Percentiles rank a stretch among this genome's conserved stretches.
These are phyloP conservation scores for Cryphonectria nitschkei DNA, from an alignment of 2,329 filamentous ascomycete genomes.

Conservation along the genomic window DNA sequence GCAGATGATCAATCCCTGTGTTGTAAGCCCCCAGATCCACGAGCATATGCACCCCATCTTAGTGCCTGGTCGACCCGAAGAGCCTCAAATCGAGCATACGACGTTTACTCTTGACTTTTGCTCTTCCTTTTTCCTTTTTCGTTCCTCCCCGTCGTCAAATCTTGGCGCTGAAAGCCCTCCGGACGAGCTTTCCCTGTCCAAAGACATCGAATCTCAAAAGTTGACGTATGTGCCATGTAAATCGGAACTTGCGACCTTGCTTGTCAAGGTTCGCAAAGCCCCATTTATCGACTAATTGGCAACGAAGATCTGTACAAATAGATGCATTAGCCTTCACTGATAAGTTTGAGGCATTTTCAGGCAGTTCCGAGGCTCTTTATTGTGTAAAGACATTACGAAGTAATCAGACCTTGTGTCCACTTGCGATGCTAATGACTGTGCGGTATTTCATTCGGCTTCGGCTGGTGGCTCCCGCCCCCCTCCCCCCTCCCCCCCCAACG, in stretches of 20 bases:
- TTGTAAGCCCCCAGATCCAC: not conserved
- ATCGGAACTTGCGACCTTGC: not conserved
- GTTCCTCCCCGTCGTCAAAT: not conserved
- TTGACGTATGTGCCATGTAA: not conserved
- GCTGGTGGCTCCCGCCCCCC: not conserved
- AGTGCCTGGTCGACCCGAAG: conserved; percentile 3
- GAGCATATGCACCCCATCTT: conserved; percentile 10
- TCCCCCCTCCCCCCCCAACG: no score
- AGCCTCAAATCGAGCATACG: conserved; percentile 10
- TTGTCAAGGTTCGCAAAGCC: not conserved
- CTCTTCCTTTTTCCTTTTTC: not conserved
- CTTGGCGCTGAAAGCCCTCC: not conserved
- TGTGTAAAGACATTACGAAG: conserved; percentile 1
- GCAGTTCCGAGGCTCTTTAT: not conserved
- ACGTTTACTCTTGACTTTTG: not conserved
- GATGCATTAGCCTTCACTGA: not conserved
- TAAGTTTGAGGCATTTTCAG: not conserved
- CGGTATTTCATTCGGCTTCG: conserved; percentile 2
- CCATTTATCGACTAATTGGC: not conserved
- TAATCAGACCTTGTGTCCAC: not conserved
- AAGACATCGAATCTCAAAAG: not conserved
- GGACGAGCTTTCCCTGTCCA: not conserved
- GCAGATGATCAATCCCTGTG: not conserved
- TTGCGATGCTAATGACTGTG: not conserved
- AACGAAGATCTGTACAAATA: not conserved